These are phyloP conservation scores for Crataegus laevigata DNA, from an alignment of 306 rosid genomes.

Conservation along the genomic window DNA sequence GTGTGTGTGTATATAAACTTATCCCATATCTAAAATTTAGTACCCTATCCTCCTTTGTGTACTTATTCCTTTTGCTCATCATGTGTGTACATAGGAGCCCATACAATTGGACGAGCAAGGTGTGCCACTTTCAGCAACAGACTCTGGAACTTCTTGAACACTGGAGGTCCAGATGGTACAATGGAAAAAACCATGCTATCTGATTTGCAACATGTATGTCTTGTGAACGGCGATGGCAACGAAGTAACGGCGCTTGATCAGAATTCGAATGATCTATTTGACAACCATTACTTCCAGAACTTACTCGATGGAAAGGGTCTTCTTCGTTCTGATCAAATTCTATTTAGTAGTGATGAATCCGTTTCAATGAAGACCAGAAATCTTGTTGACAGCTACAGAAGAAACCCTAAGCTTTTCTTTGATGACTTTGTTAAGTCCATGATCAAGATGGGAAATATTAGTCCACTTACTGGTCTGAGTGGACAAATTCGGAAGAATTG, in stretches of 20 bases:
- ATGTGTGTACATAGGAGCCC: constrained; percentile 39
- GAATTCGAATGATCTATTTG: constrained; percentile 62
- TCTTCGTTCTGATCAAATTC: constrained; percentile 63
- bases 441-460: constrained; percentile 71
- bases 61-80: too few relatives aligned
- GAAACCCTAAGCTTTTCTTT: constrained; percentile 31
- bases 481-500: constrained; percentile 74
- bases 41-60: too few relatives aligned
- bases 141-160: constrained; percentile 55
- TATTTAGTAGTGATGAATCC: constrained; percentile 24
- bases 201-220: constrained; percentile 54
- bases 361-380: constrained; percentile 12
- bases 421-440: constrained; percentile 52
- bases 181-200: constrained; percentile 34
- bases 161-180: constrained; percentile 43
- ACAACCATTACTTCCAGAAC: constrained; percentile 67
- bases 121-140: constrained; percentile 54
- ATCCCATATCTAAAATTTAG: too few relatives aligned
- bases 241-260: constrained; percentile 39
- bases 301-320: constrained; percentile 50
- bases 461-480: constrained; percentile 44
- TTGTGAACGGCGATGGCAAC: constrained; percentile 56
- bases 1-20: too few relatives aligned
- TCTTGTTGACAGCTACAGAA: constrained; percentile 43
- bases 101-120: constrained; percentile 62